phyloP scores from a whole-genome alignment of 805 yeast species.

The Yamadazyma insecticola region DNA sequence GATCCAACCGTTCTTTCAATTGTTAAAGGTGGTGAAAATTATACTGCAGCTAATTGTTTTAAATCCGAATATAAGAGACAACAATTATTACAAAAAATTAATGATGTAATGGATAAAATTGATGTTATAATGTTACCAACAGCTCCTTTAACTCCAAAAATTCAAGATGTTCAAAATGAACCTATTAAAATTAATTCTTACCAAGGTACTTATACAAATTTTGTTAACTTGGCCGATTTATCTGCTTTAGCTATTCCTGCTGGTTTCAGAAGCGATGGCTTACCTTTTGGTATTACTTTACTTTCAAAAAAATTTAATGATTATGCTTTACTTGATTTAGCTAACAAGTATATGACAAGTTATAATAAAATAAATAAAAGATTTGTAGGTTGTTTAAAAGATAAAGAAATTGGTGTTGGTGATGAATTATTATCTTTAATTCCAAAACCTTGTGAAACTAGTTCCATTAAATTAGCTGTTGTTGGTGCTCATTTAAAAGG shows the following conservation, averaged over 20 bases:
- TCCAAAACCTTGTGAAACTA: constrained; percentile 40
- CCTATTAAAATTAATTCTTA: constrained; percentile 80
- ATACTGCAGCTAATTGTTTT: constrained; percentile 79
- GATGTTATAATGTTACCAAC: constrained; percentile 90
- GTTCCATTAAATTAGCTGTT: constrained; percentile 71
- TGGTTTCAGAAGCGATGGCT: constrained; percentile 77
- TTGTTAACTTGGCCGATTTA: constrained; percentile 89
- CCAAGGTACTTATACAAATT: constrained; percentile 98
- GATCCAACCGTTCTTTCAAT: constrained; percentile 82
- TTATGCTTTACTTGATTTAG: constrained; percentile 81
- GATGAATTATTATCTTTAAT: constrained; percentile 44
- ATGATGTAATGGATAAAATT: constrained; percentile 47
- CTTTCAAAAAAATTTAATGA: constrained; percentile 81
- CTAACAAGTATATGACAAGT: constrained; percentile 59
- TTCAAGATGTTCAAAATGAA: constrained; percentile 65
- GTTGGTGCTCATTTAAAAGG: constrained; percentile 95
- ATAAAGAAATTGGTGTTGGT: constrained; percentile 25
- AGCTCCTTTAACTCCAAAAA: constrained; percentile 86
- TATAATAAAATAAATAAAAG: constrained; percentile 45
- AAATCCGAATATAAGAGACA: constrained; percentile 85
- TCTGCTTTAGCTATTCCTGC: constrained; percentile 90
- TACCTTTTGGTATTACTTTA: constrained; percentile 88
- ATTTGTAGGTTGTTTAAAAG: constrained; percentile 50
- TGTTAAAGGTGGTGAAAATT: constrained; percentile 71
- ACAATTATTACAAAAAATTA: constrained; percentile 65